Base-by-base conservation (phyloP, 78 protist genomes). In the Polysphondylium violaceum region DNA sequence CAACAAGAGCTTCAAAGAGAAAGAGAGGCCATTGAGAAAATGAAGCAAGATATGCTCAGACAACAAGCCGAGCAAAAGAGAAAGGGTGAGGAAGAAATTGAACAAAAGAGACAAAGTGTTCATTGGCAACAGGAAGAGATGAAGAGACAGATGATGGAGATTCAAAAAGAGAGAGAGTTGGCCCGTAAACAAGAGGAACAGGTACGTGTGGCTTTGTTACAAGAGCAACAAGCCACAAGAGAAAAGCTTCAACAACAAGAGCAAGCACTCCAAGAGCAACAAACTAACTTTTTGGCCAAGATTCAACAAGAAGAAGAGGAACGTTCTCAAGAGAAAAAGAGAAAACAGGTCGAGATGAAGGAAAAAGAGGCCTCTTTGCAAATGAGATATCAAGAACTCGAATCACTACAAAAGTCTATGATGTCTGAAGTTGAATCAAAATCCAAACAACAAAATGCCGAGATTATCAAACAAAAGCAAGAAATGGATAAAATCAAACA, bases 71-170 rank as follows among this genome's bases (percentile, higher is more conserved):
- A 25, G 11, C 36, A 65, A 5, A 61, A 61, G 14, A 27, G 11
- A 31, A 59, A 59, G 17, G 74, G 74, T 21, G 58, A n/a, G 1
- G 69, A 74, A 5, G 27, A n/a, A 38, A 41, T 51, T 17, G 91
- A 83, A 19, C 51, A 35, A 33, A 53, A 73, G 2, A 67, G 58
- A 25, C 68, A 69, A 44, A 43, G 17, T 2, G 63, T 74, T 6
- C 23, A 43, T n/a, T 59, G 78, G 78, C 91, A 69, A 27, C 74
- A 83, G 33, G 91, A 83, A 25, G 91, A 83, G 35, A 55, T 83
- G 72, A 67, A 69, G 55, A 50, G 91, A 53, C 91, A 83, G 41
- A 69, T 69, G 79, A 58, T 68, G 0, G 79, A 83, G 21, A 29
- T 83, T 23, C 91, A 83, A 59, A 51, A 43, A 40, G 91, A 83